Evolutionary conservation across 1,284 basidiomycete genomes (phyloP).

Genomic region (Boletus sp.): DNA sequence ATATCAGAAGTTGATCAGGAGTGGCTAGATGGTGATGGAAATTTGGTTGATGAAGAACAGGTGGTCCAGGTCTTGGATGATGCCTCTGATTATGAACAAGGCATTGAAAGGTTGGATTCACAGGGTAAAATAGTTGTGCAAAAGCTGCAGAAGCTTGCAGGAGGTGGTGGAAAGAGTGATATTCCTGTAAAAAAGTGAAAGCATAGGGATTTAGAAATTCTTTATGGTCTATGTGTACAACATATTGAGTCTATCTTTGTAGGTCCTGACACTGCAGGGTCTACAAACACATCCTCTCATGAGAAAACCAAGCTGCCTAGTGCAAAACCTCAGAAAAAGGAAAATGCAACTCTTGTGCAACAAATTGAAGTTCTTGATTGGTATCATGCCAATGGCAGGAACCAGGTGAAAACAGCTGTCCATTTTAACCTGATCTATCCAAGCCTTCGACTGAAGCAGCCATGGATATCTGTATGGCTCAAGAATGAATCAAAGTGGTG

Average conservation of each 20-base stretch:
- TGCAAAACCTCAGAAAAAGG: not conserved
- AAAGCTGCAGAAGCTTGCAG: too few relatives aligned
- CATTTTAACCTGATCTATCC: conserved; percentile 10
- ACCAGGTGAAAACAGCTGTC: conserved; percentile 1
- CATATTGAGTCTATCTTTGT: too few relatives aligned
- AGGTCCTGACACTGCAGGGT: too few relatives aligned
- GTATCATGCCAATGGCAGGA: conserved; percentile 1
- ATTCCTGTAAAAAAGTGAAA: too few relatives aligned
- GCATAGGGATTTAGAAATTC: too few relatives aligned
- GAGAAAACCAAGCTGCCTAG: too few relatives aligned
- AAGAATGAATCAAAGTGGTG: not conserved
- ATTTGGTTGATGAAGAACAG: conserved; percentile 10
- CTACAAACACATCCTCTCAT: too few relatives aligned
- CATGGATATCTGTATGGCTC: not conserved
- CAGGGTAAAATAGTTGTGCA: not conserved
- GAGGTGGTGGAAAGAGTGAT: too few relatives aligned
- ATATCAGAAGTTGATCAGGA: too few relatives aligned
- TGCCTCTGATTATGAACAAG: conserved; percentile 1
- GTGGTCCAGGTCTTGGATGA: not conserved
- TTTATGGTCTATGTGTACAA: too few relatives aligned
- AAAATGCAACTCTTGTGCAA: conserved; percentile 6
- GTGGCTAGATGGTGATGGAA: conserved; percentile 2
- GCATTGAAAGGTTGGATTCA: not conserved
- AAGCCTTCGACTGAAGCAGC: not conserved
- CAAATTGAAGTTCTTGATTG: conserved; percentile 14